Percentiles rank a stretch among this genome's conserved stretches.
phyloP scores from a whole-genome alignment of 768 basidiomycete species.

The Lactarius quietus region DNA sequence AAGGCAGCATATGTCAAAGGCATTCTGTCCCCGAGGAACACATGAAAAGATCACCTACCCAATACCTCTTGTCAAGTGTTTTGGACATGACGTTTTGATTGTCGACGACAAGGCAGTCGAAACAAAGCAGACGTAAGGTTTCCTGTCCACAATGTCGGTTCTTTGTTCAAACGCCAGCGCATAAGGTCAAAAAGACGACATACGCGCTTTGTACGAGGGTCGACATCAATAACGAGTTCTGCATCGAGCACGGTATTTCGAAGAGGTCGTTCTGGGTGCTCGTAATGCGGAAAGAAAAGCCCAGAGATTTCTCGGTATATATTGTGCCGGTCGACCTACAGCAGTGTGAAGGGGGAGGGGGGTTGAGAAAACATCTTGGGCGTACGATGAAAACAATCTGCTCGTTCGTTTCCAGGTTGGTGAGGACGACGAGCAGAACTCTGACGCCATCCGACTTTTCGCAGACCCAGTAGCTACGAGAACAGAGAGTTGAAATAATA shows the following conservation, averaged over 20 bases:
- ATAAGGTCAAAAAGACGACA: conserved; percentile 29
- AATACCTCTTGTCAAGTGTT: conserved; percentile 82
- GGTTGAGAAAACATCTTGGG: neutral
- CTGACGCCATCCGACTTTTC: conserved; percentile 98
- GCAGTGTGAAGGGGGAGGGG: neutral
- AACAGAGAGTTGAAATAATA: neutral
- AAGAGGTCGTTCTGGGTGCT: conserved; percentile 61
- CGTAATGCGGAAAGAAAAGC: conserved; percentile 88
- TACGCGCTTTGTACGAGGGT: conserved; percentile 69
- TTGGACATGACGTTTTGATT: conserved; percentile 83
- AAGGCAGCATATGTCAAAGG: neutral
- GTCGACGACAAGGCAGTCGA: conserved; percentile 89
- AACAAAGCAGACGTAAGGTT: conserved; percentile 77
- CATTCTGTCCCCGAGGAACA: neutral
- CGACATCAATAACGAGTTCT: conserved; percentile 88
- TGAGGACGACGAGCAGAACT: conserved; percentile 76
- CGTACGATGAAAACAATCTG: conserved; percentile 73
- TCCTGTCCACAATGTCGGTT: conserved; percentile 46
- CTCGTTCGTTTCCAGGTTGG: conserved; percentile 47
- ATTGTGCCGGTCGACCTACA: conserved; percentile 93
- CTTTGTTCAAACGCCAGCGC: conserved; percentile 14
- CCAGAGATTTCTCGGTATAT: conserved; percentile 70
- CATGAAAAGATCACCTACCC: conserved; percentile 51
- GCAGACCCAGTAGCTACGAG: conserved; percentile 91
- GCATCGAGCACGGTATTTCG: conserved; percentile 86